Evolutionary conservation across 225 moss, liverwort and hornwort genomes (phyloP).

Genomic region (Marchantia paleacea): DNA sequence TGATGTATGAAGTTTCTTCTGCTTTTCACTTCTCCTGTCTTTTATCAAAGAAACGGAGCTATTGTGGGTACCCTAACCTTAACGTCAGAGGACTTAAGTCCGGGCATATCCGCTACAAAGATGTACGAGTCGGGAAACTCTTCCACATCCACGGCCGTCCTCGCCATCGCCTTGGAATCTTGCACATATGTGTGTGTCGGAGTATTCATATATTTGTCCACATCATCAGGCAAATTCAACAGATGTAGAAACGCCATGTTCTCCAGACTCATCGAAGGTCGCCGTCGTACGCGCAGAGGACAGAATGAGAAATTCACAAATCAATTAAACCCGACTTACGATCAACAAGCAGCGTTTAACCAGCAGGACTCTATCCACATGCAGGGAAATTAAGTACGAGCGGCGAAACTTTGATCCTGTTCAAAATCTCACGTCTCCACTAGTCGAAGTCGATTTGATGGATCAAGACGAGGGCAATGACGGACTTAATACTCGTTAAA

Average conservation of each 20-base stretch:
- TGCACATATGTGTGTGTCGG: constrained; percentile 47
- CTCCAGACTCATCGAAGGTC: neutral
- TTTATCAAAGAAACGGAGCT: neutral
- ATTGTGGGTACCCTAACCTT: constrained; percentile 21
- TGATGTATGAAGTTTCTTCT: neutral
- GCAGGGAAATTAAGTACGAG: too few species aligned
- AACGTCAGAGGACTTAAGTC: constrained; percentile 45
- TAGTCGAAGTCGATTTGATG: neutral
- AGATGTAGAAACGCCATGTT: constrained; percentile 15
- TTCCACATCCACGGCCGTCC: constrained; percentile 50
- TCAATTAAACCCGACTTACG: neutral
- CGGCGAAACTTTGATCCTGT: neutral
- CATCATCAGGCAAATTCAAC: constrained; percentile 38
- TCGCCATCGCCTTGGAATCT: constrained; percentile 48
- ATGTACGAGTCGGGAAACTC: constrained; percentile 39
- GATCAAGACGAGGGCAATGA: neutral
- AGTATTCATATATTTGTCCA: constrained; percentile 38
- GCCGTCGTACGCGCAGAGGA: neutral
- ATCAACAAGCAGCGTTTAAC: too few species aligned
- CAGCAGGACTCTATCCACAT: too few species aligned
- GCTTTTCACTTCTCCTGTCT: neutral
- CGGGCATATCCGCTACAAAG: constrained; percentile 51
- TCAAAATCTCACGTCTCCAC: neutral
- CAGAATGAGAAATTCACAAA: too few species aligned
- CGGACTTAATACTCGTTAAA: neutral